Base-by-base conservation (phyloP, 1,284 basidiomycete species). In the Rhodotorula sp. region DNA sequence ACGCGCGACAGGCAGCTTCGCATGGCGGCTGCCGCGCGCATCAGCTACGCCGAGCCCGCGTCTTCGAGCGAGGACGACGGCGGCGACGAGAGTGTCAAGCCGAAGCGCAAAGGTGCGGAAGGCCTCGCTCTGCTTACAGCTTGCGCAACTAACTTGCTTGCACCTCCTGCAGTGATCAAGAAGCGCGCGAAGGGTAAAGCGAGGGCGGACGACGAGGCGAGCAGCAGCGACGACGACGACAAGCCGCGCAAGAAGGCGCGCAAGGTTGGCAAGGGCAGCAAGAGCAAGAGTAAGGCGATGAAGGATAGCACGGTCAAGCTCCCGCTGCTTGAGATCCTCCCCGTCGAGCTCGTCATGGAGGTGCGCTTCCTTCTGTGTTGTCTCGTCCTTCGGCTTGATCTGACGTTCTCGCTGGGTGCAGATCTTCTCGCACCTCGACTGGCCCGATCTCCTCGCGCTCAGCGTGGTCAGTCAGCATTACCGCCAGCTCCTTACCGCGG, bases 1-100 rank as follows among this genome's bases (percentile, higher is more conserved):
- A 34, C 34, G 34, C 34, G 34, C 34, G 34, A 34, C 5, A 34
- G 34, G 34, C 34, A 34, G 34, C 34, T 34, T 56, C 55, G 86
- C 62, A 87, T 86, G 72, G 93, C 91, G 89, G 88, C 93, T 65
- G 86, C 34, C 34, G 34, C 95, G 44, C 84, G 87, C 42, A 94
- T 96, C 86, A 94, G 93, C 1, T 86, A 88, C 57, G 84, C 86
- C 54, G 79, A 96, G 69, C 90, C 34, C 34, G 34, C 34, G 34
- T 34, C 34, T 2, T 34, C 34, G 52, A 53, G 23, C 52, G 12
- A 13, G 23, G 52, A 53, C 52, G 52, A 25, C 52, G n/a, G 90
- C 82, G 90, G 91, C 79, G 90, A 86, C 1, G 79, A 96, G 59
- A 84, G 87, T n/a, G 16, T 25, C 81, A 91, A 89, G 81, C 85